These are phyloP conservation scores for Ceratocystis colombiana DNA, from an alignment of 2,329 filamentous ascomycete species.

Conservation along the genomic window DNA sequence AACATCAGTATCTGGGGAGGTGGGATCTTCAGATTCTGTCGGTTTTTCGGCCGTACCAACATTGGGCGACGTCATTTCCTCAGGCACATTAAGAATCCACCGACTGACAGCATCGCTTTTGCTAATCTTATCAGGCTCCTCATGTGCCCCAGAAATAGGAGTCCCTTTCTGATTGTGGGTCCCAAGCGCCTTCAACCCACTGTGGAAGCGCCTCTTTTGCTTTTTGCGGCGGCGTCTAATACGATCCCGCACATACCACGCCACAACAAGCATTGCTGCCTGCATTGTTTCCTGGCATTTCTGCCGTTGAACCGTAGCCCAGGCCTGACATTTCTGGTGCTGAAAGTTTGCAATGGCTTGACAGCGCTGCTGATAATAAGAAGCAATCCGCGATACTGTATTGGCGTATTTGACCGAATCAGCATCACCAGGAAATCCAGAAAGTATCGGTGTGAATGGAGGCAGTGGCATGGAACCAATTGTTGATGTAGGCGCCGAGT, in stretches of 20 bases:
- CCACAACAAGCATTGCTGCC: conserved; percentile 41
- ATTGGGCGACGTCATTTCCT: conserved; percentile 32
- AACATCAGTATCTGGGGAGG: conserved; percentile 35
- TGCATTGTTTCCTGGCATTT: conserved; percentile 42
- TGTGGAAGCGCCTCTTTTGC: conserved; percentile 36
- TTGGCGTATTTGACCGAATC: conserved; percentile 38
- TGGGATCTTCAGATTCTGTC: conserved; percentile 35
- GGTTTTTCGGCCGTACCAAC: conserved; percentile 28
- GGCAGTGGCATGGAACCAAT: conserved; percentile 14
- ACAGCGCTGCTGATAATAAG: conserved; percentile 42
- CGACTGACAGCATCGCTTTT: conserved; percentile 37
- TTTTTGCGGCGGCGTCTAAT: conserved; percentile 37
- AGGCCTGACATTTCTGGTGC: conserved; percentile 41
- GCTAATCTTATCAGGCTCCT: conserved; percentile 31
- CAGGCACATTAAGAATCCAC: conserved; percentile 38
- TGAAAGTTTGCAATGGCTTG: conserved; percentile 40
- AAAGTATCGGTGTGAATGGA: conserved; percentile 1
- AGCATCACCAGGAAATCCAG: conserved; percentile 26
- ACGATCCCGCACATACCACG: conserved; percentile 42
- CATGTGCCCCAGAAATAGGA: not conserved
- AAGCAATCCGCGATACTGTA: conserved; percentile 40
- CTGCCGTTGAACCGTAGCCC: conserved; percentile 39
- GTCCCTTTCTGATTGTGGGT: conserved; percentile 18
- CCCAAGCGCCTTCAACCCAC: conserved; percentile 33
- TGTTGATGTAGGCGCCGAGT: conserved; percentile 1